Evolutionary conservation across 1,139 yeast genomes (phyloP), one percentile per base, ranked within the genome.

Genomic region (Candida dubliniensis): DNA sequence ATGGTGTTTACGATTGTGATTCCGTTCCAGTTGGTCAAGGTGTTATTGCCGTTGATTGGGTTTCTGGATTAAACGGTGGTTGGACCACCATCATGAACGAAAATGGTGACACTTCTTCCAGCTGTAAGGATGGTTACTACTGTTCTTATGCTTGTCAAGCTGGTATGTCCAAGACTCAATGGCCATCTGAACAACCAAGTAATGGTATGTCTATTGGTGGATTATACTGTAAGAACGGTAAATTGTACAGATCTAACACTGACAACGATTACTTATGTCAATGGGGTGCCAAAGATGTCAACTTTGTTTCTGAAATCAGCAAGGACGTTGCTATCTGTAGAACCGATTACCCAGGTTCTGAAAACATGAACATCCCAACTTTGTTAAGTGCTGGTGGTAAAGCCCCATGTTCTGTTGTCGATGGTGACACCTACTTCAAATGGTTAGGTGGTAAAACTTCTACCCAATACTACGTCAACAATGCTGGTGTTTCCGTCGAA

Each of bases 331-430:
- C 97, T 47, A 75, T 91, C 59, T 91, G 99, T 78, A 85, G 96
- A 76, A 93, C 99, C 50, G 98, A 93, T 69, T 93, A 93, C 80
- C 99, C 98, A 60, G 98, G 98, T 74, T 85, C 96, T 52, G 99
- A 93, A 77, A 90, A 89, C 79, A 93, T 93, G 98, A 91, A 83
- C 58, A 78, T 91, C 51, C 98, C 98, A 64, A 91, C 97, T 50
- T 71, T 81, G 47, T 87, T 91, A 44, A 66, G 66, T 34, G 88
- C 85, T 50, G 96, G 96, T 57, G 63, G 73, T 35, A 56, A 77
- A 34, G 71, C 77, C 58, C 84, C 87, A 42, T 75, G 88, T 57
- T 76, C 96, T 43, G 95, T 85, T 53, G 96, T 90, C 53, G 79
- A 90, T 66, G 82, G 83, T 65, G 81, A 70, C 59, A 61, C 72